Base-by-base conservation (phyloP, 1,284 basidiomycete genomes). In the Rhodotorula sp. region DNA sequence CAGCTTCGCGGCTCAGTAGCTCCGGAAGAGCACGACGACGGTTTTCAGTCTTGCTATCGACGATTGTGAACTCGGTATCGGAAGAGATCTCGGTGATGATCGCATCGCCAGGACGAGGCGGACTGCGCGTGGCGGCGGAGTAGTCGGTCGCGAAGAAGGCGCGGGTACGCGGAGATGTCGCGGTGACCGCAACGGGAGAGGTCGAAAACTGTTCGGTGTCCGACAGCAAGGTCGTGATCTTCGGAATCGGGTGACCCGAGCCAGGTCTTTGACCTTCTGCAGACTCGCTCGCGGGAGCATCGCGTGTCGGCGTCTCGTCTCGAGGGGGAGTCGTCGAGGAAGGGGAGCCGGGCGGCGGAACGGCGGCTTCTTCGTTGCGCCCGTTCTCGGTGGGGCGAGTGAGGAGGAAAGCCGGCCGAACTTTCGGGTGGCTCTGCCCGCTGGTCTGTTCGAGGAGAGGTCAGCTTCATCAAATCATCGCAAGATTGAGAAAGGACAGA, bases 91-190 rank as follows among this genome's bases (percentile, higher is more conserved):
- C 70, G 21, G 55, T 62, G 60, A 71, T 62, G 62, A 48, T 14
- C 1, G 60, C 66, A 4, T 45, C 59, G 6, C 66, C 70, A 0
- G 49, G 19, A 1, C 70, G 70, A 28, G 70, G 66, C 14, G 70
- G 69, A 12, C 59, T 57, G 21, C 59, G 59, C 47, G 19, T 34
- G 28, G 26, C 31, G 6, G 28, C 23, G 18, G 34, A n/a, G 16
- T 59, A 67, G 59, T 52, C 31, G 28, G 48, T 54, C 15, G 38
- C 45, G 48, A 71, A 71, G 66, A 71, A 71, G 12, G 66, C 60
- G n/a, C 43, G 21, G 15, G 70, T 71, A 43, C 62, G 67, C 14
- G 70, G 70, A 23, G 66, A 68, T 26, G 65, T 43, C n/a, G 66
- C 70, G 19, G 66, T 56, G 21, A 62, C 52, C 19, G 57, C 50